Conservation (phyloP, 2,329 filamentous ascomycete species). For the Penicillium aurantiogriseum region DNA sequence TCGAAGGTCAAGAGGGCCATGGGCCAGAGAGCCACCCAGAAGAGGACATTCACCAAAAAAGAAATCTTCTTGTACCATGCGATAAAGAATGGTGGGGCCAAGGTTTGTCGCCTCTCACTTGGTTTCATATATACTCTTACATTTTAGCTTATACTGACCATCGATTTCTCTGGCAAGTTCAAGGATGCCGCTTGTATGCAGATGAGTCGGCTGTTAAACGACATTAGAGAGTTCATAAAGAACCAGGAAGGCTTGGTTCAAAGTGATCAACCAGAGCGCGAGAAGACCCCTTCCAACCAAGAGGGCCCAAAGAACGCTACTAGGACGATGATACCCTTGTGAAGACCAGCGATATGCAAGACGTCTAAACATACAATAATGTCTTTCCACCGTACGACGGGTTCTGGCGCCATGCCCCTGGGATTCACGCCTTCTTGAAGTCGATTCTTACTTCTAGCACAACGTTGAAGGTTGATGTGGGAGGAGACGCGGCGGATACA, state of each 20-base stretch:
- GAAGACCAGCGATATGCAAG: background rate
- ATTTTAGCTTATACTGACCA: no score
- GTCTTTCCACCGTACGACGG: background rate
- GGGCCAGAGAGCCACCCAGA: no score
- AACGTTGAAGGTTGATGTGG: background rate
- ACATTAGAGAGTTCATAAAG: background rate
- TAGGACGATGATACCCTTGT: background rate
- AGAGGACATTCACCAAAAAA: no score
- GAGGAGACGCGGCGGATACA: background rate
- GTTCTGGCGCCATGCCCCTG: background rate
- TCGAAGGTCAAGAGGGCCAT: no score
- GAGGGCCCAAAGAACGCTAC: background rate
- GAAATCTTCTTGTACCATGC: no score
- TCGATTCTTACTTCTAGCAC: no score
- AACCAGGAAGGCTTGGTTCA: background rate
- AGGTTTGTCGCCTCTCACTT: no score
- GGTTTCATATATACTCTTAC: no score
- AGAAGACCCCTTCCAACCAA: background rate
- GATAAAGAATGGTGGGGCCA: no score
- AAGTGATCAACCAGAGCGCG: background rate
- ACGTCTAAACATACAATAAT: background rate
- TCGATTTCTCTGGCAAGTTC: no score
- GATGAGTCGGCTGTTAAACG: background rate
- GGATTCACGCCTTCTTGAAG: background rate
- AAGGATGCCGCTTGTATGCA: background rate